Evolutionary conservation across 78 protist species (phyloP).

Genomic region (Bodo saltans): DNA sequence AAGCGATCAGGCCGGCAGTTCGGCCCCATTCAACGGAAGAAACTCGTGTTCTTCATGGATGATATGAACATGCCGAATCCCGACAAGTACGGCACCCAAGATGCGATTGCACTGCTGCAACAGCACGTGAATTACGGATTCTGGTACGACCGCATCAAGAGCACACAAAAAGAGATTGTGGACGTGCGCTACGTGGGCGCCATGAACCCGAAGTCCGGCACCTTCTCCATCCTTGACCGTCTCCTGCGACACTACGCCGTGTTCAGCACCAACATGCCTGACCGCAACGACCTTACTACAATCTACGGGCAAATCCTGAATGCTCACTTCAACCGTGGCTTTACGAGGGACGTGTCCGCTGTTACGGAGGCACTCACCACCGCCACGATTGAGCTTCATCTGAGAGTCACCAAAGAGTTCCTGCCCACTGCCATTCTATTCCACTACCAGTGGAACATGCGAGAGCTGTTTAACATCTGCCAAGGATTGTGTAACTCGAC

Average conservation of each 20-base stretch:
- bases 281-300: not conserved
- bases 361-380: not conserved
- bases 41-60: slow-evolving; percentile 63
- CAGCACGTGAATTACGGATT: slow-evolving; percentile 73
- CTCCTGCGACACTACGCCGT: slow-evolving; percentile 74
- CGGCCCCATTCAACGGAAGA: slow-evolving; percentile 71
- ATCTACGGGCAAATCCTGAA: slow-evolving; percentile 45
- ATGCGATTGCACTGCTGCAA: slow-evolving; percentile 67
- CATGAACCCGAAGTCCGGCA: slow-evolving; percentile 87
- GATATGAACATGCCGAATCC: slow-evolving; percentile 83
- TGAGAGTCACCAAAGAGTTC: slow-evolving; percentile 47
- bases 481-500: slow-evolving; percentile 44
- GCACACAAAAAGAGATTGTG: slow-evolving; percentile 35
- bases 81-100: slow-evolving; percentile 83
- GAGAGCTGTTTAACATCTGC: slow-evolving; percentile 59
- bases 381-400: slow-evolving; percentile 55
- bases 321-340: slow-evolving; percentile 14
- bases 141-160: slow-evolving; percentile 63
- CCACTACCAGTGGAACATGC: slow-evolving; percentile 85
- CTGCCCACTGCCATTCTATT: slow-evolving; percentile 78
- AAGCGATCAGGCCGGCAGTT: slow-evolving; percentile 66
- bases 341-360: not conserved
- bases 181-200: slow-evolving; percentile 54
- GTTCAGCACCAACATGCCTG: slow-evolving; percentile 60
- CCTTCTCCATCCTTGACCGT: slow-evolving; percentile 67